Evolutionary conservation across 2,329 filamentous ascomycete genomes (phyloP).

Genomic region (Exophiala xenobiotica): DNA sequence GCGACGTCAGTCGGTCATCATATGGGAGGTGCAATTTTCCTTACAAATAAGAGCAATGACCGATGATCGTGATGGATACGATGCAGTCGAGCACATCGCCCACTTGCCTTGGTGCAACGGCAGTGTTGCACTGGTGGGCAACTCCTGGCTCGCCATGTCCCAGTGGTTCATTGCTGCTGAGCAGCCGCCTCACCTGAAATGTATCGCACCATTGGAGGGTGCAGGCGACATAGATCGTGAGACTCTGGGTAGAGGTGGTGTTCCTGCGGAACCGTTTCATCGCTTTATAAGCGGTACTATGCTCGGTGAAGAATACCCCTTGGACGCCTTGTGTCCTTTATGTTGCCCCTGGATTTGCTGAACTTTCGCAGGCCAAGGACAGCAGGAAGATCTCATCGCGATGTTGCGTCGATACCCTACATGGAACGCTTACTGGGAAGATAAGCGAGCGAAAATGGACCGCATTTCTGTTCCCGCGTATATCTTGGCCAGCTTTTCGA

Average conservation of each 20-base stretch:
- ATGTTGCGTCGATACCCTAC: conserved; percentile 33
- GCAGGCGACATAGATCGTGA: conserved; percentile 38
- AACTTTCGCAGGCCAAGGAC: conserved; percentile 6
- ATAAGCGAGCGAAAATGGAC: conserved; percentile 40
- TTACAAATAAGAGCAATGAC: no score
- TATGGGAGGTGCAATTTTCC: no score
- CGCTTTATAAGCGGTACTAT: no score
- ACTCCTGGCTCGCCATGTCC: conserved; percentile 44
- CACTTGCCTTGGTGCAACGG: conserved; percentile 48
- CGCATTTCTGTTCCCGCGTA: conserved; percentile 40
- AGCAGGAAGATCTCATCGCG: conserved; percentile 13
- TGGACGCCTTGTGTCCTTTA: no score
- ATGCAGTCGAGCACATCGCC: conserved; percentile 46
- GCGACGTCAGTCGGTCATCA: no score
- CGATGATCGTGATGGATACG: conserved; percentile 45
- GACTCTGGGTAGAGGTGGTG: conserved; percentile 39
- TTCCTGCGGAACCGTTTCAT: conserved; percentile 13
- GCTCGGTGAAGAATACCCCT: no score
- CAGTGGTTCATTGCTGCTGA: conserved; percentile 47
- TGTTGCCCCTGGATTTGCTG: no score
- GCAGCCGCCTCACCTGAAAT: conserved; percentile 43
- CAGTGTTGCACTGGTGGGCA: conserved; percentile 45
- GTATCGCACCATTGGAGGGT: conserved; percentile 51
- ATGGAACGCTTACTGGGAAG: conserved; percentile 40
- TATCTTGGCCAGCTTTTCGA: conserved; percentile 37